A percentile compares a stretch with the other conserved stretches of the same genome.
Evolutionary conservation across 345 rosid genomes (phyloP).

Genomic region (Brassica nigra): DNA sequence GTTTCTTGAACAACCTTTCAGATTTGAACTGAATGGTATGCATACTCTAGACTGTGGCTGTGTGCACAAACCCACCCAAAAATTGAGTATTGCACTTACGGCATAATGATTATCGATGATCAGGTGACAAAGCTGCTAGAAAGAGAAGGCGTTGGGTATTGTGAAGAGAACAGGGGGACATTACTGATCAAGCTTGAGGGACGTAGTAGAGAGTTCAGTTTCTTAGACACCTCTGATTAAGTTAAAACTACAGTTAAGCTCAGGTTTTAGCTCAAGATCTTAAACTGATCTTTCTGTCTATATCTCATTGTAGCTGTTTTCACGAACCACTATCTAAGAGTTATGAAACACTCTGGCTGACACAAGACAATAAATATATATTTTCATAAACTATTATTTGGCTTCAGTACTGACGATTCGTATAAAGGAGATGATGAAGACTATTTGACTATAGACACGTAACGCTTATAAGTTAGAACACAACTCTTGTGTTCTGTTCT

Average conservation of each 20-base stretch:
- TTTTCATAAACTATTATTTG: not conserved
- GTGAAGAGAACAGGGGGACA: conserved; percentile 82
- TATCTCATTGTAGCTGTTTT: conserved; percentile 25
- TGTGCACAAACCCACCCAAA: not conserved
- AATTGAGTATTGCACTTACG: not conserved
- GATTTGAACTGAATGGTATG: no score
- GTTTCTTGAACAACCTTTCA: conserved; percentile 10
- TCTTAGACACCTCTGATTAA: conserved; percentile 60
- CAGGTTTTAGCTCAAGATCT: conserved; percentile 27
- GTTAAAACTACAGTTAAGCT: not conserved
- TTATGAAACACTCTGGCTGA: conserved; percentile 23
- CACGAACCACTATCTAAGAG: not conserved
- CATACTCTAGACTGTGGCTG: not conserved
- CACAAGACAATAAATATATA: not conserved
- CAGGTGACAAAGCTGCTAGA: conserved; percentile 68
- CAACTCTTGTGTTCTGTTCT: not conserved
- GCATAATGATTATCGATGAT: conserved; percentile 13
- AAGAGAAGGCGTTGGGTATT: conserved; percentile 62
- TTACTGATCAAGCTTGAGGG: conserved; percentile 66
- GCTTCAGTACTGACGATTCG: not conserved
- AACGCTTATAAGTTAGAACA: no score
- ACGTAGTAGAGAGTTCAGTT: conserved; percentile 58
- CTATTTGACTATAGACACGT: not conserved
- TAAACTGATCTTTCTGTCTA: not conserved
- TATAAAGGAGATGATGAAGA: not conserved